Conservation (phyloP, 1,139 yeast genomes). For the Saccharomyces hybrid region DNA sequence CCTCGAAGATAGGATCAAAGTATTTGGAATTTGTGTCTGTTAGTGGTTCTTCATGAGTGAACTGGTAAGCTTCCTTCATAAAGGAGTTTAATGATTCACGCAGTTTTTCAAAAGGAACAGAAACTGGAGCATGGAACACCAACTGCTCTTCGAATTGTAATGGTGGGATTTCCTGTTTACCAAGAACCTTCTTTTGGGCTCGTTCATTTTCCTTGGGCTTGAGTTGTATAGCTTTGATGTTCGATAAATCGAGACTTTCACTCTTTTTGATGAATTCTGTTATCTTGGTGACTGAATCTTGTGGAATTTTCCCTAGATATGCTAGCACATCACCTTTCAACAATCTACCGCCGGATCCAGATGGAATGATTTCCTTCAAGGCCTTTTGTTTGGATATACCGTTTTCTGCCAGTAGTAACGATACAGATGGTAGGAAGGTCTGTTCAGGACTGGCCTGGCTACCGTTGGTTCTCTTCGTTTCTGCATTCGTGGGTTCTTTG, state of each 20-base stretch:
- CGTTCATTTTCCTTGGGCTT: slow-evolving; percentile 33
- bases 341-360: slow-evolving; percentile 84
- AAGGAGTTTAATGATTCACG: slow-evolving; percentile 16
- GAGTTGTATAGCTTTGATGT: slow-evolving; percentile 41
- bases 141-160: slow-evolving; percentile 27
- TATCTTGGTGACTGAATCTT: slow-evolving; percentile 45
- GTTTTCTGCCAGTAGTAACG: slow-evolving; percentile 52
- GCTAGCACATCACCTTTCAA: slow-evolving; percentile 89
- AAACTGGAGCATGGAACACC: slow-evolving; percentile 14
- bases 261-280: slow-evolving; percentile 50
- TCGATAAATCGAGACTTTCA: slow-evolving; percentile 67
- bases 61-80: slow-evolving; percentile 19
- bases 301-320: slow-evolving; percentile 62
- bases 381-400: slow-evolving; percentile 65
- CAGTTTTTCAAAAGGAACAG: slow-evolving; percentile 14
- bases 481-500: neutral
- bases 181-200: neutral
- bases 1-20: slow-evolving; percentile 59
- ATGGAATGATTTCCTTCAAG: slow-evolving; percentile 59
- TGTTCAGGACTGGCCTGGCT: slow-evolving; percentile 52
- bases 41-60: slow-evolving; percentile 19
- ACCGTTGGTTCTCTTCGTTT: slow-evolving; percentile 6
- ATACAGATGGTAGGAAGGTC: slow-evolving; percentile 75
- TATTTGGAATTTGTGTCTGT: slow-evolving; percentile 37
- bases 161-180: slow-evolving; percentile 14